Base-by-base conservation (phyloP, 2,329 filamentous ascomycete species). In the Dactylellina haptotyla region DNA sequence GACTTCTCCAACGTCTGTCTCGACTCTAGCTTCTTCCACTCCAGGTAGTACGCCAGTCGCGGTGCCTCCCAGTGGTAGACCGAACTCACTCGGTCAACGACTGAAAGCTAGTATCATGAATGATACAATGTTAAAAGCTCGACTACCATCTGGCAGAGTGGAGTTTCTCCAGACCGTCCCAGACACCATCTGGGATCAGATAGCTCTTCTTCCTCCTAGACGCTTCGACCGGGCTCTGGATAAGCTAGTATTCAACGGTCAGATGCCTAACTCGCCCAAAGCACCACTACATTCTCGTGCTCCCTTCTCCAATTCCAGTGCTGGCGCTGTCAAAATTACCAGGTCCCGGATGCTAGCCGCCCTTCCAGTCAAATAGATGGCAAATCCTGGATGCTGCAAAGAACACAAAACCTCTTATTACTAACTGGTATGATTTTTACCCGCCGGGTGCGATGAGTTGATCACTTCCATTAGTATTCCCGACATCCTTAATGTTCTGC, bases 371-470 rank as follows among this genome's bases (percentile, higher is more conserved):
- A 26, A 50, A 9, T 14, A 20, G 4, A 25, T 28, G 20, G 45
- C 25, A 9, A 14, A 9, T 28, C 45, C 45, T 26, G 45, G n/a
- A n/a, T n/a, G n/a, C n/a, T n/a, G n/a, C n/a, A n/a, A n/a, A n/a
- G n/a, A n/a, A n/a, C n/a, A n/a, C n/a, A n/a, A 43, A 26, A 23
- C n/a, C 10, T 2, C 12, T 3, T 6, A 6, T 2, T 18, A 53
- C n/a, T 23, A 20, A 54, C n/a, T 41, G 30, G 43, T n/a, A 4
- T 50, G 62, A 39, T 58, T 57, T 58, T 67, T 59, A 67, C 63
- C 63, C 63, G 63, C 63, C 56, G 34, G 63, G 56, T 67, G 63
- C 63, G 63, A 67, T 37, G 63, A 67, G 63, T 67, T 67, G 53
- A 58, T 54, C 62, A 37, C 10, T 20, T 23, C 50, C 16, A 20